Percentiles rank a stretch among this genome's conserved stretches.
Evolutionary conservation across 83 land plant species (phyloP).

Genomic region (Thuja plicata): DNA sequence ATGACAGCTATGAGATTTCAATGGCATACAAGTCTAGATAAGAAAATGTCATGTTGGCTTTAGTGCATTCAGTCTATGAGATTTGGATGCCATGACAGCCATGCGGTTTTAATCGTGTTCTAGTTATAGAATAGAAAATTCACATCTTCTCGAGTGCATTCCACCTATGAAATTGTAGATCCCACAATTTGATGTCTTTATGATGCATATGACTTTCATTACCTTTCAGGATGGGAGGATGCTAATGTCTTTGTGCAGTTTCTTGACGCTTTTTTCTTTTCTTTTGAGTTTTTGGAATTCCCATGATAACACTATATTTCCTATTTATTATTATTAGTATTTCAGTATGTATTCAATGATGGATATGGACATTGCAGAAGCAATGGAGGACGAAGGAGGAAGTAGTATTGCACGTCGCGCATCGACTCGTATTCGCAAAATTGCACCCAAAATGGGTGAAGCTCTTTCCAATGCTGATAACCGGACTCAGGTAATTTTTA

Average conservation of each 20-base stretch:
- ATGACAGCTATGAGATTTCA: neutral
- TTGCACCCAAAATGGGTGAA: constrained; percentile 55
- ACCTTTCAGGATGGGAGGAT: neutral
- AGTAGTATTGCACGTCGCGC: constrained; percentile 20
- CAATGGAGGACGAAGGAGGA: constrained; percentile 42
- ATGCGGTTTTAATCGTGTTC: neutral
- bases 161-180: neutral
- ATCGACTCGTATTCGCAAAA: constrained; percentile 41
- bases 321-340: neutral
- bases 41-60: neutral
- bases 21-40: neutral
- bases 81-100: neutral
- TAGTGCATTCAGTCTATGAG: neutral
- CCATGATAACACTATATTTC: neutral
- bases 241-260: neutral
- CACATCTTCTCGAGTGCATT: neutral
- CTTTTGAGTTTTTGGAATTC: neutral
- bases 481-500: constrained; percentile 43
- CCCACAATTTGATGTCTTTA: neutral
- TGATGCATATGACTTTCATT: neutral
- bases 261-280: too few relatives aligned
- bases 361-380: neutral
- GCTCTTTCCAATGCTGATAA: constrained; percentile 53
- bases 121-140: too few relatives aligned
- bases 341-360: neutral